Conservation (phyloP, 345 rosid genomes). For the Salix brachista region DNA sequence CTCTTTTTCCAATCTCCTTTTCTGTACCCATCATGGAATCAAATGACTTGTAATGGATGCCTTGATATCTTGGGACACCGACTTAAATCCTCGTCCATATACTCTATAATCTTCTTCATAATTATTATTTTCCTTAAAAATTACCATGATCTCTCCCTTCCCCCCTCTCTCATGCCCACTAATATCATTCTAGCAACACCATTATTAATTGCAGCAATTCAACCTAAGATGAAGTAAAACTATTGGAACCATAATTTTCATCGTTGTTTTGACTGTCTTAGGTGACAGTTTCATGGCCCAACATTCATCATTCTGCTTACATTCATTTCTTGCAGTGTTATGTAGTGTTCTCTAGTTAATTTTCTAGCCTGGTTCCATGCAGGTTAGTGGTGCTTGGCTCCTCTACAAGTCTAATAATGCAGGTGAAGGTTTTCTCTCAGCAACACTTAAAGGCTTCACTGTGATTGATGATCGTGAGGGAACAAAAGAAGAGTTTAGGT, state of each 20-base stretch:
- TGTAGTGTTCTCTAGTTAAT: not conserved
- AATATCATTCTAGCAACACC: no score
- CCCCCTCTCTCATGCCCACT: not conserved
- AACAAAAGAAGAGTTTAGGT: conserved; percentile 68
- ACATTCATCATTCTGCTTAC: no score
- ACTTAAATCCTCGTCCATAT: not conserved
- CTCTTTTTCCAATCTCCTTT: not conserved
- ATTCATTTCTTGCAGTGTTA: not conserved
- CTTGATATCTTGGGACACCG: no score
- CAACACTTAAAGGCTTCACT: conserved; percentile 77
- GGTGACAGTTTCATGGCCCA: no score
- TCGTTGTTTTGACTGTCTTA: no score
- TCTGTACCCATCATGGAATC: not conserved
- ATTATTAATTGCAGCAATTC: no score
- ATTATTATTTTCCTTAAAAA: not conserved
- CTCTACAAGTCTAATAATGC: conserved; percentile 65
- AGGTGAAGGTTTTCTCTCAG: conserved; percentile 72
- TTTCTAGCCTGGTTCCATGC: conserved; percentile 16
- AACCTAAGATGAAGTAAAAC: no score
- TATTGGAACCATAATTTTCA: no score
- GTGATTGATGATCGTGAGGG: conserved; percentile 94
- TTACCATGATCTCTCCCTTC: not conserved
- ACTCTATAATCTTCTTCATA: not conserved
- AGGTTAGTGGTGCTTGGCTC: conserved; percentile 85
- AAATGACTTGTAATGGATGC: not conserved